These are phyloP conservation scores for Silene latifolia DNA, from an alignment of 148 eudicot species.

Conservation along the genomic window DNA sequence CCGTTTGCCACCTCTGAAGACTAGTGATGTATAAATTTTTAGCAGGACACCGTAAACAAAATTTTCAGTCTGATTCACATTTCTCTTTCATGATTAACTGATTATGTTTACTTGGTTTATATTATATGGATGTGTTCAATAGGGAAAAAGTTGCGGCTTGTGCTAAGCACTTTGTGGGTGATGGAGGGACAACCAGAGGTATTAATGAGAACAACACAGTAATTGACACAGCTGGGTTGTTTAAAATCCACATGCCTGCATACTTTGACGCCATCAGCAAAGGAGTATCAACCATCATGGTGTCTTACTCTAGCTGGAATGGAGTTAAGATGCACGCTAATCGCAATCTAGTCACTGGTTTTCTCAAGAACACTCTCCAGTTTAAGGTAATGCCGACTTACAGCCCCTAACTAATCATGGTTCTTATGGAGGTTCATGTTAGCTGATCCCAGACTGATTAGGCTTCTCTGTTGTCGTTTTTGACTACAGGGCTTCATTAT, in stretches of 20 bases:
- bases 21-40: too few species aligned
- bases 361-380: conserved; percentile 36
- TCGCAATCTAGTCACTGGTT: conserved; percentile 23
- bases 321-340: conserved; percentile 35
- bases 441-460: background rate
- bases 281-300: conserved; percentile 34
- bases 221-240: conserved; percentile 23
- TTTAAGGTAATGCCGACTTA: conserved; percentile 22
- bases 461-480: background rate
- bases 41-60: too few species aligned
- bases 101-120: background rate
- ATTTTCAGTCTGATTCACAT: too few species aligned
- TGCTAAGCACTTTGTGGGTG: conserved; percentile 37
- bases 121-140: background rate
- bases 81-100: too few species aligned
- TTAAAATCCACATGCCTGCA: conserved; percentile 38
- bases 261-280: conserved; percentile 31
- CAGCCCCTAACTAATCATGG: background rate
- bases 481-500: conserved; percentile 28
- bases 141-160: conserved; percentile 37
- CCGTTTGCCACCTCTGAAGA: too few species aligned
- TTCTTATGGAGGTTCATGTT: background rate
- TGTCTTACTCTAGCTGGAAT: conserved; percentile 36
- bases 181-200: conserved; percentile 32
- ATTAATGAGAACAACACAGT: conserved; percentile 29